These are phyloP conservation scores for Clathrus columnatus DNA, from an alignment of 768 basidiomycete species.

Conservation along the genomic window DNA sequence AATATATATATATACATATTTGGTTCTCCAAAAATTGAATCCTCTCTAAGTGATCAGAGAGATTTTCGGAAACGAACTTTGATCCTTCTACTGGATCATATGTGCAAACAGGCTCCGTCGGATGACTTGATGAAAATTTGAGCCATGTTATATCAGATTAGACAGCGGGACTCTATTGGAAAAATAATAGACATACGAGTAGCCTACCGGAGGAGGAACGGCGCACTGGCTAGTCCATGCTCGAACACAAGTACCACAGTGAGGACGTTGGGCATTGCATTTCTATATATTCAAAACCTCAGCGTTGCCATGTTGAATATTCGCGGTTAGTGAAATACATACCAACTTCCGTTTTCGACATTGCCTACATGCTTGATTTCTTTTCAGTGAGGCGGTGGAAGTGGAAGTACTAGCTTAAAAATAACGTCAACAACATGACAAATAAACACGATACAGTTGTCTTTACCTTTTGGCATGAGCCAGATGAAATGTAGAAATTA, in stretches of 20 bases:
- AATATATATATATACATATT: constrained; percentile 42
- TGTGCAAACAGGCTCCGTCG: constrained; percentile 74
- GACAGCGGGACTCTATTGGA: neutral
- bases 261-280: constrained; percentile 82
- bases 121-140: constrained; percentile 44
- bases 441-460: constrained; percentile 12
- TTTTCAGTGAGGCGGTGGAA: constrained; percentile 6
- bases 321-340: constrained; percentile 23
- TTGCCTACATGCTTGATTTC: constrained; percentile 60
- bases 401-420: constrained; percentile 1
- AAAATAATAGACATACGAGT: constrained; percentile 48
- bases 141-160: constrained; percentile 12
- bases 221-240: constrained; percentile 74
- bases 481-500: neutral
- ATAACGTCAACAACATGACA: neutral
- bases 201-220: constrained; percentile 79
- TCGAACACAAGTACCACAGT: constrained; percentile 77
- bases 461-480: constrained; percentile 58
- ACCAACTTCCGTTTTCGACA: constrained; percentile 83
- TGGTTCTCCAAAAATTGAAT: constrained; percentile 70
- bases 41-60: constrained; percentile 60
- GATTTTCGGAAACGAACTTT: constrained; percentile 59
- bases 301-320: constrained; percentile 6
- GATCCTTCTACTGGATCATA: constrained; percentile 85
- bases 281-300: constrained; percentile 39